A percentile compares a stretch with the other conserved stretches of the same genome.
These are phyloP conservation scores for Chytriomyces confervae DNA, from an alignment of 192 early-diverging fungal genomes.

Conservation along the genomic window DNA sequence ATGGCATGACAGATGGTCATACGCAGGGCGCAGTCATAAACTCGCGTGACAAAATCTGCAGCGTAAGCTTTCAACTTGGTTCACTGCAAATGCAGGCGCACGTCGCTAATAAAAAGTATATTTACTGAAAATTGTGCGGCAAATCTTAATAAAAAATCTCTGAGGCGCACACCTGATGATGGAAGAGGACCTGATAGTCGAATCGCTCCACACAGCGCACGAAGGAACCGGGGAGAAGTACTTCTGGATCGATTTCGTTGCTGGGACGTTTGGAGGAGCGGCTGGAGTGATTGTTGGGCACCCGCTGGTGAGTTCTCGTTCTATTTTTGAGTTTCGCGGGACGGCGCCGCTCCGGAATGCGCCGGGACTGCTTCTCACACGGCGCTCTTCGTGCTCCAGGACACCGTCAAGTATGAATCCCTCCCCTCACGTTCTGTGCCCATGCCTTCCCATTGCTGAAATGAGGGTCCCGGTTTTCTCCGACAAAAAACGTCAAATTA, in stretches of 20 bases:
- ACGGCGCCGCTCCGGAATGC: too few species aligned
- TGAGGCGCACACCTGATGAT: neutral
- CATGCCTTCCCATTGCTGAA: neutral
- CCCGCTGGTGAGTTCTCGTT: constrained; percentile 48
- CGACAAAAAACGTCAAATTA: neutral
- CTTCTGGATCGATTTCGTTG: constrained; percentile 33
- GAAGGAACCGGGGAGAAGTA: neutral
- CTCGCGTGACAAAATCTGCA: neutral
- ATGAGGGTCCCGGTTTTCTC: too few species aligned
- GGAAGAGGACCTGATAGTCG: neutral
- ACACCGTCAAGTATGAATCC: constrained; percentile 52
- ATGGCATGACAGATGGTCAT: neutral
- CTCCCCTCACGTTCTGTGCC: neutral
- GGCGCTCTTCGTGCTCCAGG: constrained; percentile 27
- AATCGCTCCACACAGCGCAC: constrained; percentile 3
- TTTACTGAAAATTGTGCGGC: neutral
- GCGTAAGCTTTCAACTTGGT: neutral
- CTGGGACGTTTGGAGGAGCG: constrained; percentile 44
- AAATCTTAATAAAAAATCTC: neutral
- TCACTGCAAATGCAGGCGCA: neutral
- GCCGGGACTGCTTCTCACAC: too few species aligned
- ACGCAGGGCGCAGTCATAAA: neutral
- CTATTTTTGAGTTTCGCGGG: constrained; percentile 1
- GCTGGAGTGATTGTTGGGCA: constrained; percentile 59
- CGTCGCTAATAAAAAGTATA: neutral